phyloP scores from a whole-genome alignment of 192 early-diverging fungal genomes.

The Coemansia sp. region DNA sequence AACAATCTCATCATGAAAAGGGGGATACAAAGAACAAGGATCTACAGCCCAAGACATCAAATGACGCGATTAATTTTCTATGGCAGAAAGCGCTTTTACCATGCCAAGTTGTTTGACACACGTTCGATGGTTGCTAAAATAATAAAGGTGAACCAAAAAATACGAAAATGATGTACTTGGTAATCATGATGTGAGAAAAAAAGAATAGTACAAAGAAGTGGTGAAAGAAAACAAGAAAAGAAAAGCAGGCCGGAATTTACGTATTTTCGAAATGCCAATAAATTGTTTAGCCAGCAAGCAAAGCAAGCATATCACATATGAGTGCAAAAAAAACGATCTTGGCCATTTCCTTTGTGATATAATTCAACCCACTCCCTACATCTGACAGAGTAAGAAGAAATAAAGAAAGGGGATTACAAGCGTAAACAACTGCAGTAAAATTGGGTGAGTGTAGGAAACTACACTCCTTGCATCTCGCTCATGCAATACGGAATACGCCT shows the following conservation, averaged over 20 bases:
- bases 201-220: background rate
- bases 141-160: background rate
- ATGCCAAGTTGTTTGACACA: background rate
- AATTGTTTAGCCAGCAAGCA: background rate
- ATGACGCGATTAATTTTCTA: background rate
- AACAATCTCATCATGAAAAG: background rate
- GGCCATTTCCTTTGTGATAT: background rate
- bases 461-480: background rate
- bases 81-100: background rate
- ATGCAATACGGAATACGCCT: background rate
- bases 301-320: too few species aligned
- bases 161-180: background rate
- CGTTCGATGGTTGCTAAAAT: background rate
- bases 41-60: background rate
- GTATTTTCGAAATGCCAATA: background rate
- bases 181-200: background rate
- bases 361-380: too few species aligned
- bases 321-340: background rate
- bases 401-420: background rate
- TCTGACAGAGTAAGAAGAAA: background rate
- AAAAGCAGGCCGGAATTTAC: background rate
- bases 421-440: background rate
- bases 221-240: background rate
- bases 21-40: slow-evolving; percentile 1
- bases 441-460: too few species aligned